phyloP scores from a whole-genome alignment of 1,284 basidiomycete genomes.

The Sphaerobolus stellatus region DNA sequence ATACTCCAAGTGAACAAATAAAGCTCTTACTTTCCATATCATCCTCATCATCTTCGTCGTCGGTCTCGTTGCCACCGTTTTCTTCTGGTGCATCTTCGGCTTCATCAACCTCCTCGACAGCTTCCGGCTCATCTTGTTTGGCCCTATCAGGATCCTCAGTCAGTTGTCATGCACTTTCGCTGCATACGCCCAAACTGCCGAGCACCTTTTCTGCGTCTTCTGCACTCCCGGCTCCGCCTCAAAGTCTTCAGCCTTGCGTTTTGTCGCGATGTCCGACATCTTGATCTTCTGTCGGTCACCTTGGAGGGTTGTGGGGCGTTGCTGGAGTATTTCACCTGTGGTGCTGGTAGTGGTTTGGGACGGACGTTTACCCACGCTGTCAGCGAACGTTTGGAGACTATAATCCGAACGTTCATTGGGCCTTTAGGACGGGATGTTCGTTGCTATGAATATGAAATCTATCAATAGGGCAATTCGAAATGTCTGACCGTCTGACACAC shows the following conservation, averaged over 20 bases:
- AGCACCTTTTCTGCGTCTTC: constrained; percentile 7
- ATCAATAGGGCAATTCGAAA: background rate
- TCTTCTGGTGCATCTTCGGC: too few species aligned
- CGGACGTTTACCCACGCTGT: constrained; percentile 12
- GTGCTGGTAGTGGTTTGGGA: background rate
- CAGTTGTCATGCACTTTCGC: background rate
- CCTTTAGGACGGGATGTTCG: too few species aligned
- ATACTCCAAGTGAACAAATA: background rate
- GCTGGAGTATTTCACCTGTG: background rate
- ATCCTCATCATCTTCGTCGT: constrained; percentile 25
- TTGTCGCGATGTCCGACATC: constrained; percentile 8
- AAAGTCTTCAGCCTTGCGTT: constrained; percentile 12
- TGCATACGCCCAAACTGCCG: background rate
- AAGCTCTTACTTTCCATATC: constrained; percentile 30
- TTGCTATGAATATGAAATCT: background rate
- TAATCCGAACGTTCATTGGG: background rate
- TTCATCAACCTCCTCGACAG: constrained; percentile 19
- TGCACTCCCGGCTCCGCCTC: constrained; percentile 1
- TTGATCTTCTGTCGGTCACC: background rate
- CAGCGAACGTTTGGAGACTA: background rate
- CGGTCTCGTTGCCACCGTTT: too few species aligned
- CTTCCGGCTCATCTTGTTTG: constrained; percentile 27
- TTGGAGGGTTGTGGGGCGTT: background rate
- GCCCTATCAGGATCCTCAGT: constrained; percentile 21
- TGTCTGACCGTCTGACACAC: background rate